A percentile compares a stretch with the other conserved stretches of the same genome.
phyloP scores from a whole-genome alignment of 192 early-diverging fungal genomes.

The Glomus cerebriforme region DNA sequence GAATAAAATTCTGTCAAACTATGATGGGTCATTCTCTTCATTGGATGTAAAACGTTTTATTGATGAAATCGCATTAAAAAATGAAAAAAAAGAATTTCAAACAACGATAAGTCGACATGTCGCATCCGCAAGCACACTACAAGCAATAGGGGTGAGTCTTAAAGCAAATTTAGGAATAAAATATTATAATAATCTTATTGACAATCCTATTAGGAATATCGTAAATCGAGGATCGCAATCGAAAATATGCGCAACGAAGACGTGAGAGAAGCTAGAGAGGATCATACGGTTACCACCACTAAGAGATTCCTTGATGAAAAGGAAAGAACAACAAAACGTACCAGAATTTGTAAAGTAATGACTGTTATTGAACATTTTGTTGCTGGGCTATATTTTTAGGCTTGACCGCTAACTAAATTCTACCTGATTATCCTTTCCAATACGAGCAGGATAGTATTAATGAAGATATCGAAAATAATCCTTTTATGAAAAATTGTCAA shows the following conservation, averaged over 20 bases:
- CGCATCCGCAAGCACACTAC: background rate
- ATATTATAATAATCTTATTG: conserved; percentile 1
- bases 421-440: conserved; percentile 31
- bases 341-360: conserved; percentile 18
- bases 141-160: conserved; percentile 25
- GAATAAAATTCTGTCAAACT: conserved; percentile 25
- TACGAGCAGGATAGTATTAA: conserved; percentile 13
- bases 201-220: conserved; percentile 17
- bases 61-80: too few relatives aligned
- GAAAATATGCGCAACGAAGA: conserved; percentile 17
- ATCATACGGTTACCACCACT: background rate
- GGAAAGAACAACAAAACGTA: conserved; percentile 26
- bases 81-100: too few relatives aligned
- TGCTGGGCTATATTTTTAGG: background rate
- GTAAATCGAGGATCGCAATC: background rate
- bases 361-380: conserved; percentile 13
- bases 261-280: too few relatives aligned
- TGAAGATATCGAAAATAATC: conserved; percentile 14
- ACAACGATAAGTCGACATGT: too few relatives aligned
- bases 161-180: conserved; percentile 17
- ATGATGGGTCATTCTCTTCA: conserved; percentile 31
- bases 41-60: conserved; percentile 1
- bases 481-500: conserved; percentile 17
- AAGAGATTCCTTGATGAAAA: too few relatives aligned
- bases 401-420: conserved; percentile 15